Evolutionary conservation across 2,329 filamentous ascomycete genomes (phyloP), one percentile per base, ranked within the genome.

Genomic region (Ophiostoma fasciatum): DNA sequence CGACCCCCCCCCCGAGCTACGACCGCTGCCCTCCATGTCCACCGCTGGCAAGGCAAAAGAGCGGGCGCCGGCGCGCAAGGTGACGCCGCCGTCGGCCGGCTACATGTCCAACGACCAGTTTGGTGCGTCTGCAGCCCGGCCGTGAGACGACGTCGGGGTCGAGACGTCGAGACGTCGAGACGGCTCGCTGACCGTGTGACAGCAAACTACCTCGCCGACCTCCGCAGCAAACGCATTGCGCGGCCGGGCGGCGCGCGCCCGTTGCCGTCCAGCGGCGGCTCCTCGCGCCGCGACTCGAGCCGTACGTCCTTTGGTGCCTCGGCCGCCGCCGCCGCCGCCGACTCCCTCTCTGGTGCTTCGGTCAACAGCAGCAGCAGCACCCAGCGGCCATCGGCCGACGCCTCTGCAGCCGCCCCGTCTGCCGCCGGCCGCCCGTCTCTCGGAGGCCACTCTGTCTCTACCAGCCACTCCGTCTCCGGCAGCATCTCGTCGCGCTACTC

Each of bases 201-300:
- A 84, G 80, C 75, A 45, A 64, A 65, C 41, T 87, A 84, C 54
- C 68, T 85, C 25, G 65, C 76, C 46, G 72, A 77, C 46, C 68
- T 88, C 25, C 76, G 82, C 46, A 72, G 68, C 46, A 80, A 71
- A 55, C 74, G 77, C 35, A 63, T 74, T 38, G 63, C 68, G 25
- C 69, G 81, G 38, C 81, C 81, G 8, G 78, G 73, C 38, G 80
- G 81, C 42, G 78, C 79, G 33, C 67, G 81, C 45, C 79, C 80
- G 41, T 68, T 66, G 37, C 68, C 69, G 7, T 48, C 54, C 10
- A 51, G 49, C 28, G 50, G 47, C 14, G 53, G 58, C 35, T 52
- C 46, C 9, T 32, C 38, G 6, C 34, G 35, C 15, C 40, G 35
- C 4, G 31, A 38, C 31, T 41, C 36, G 12, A 26, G 23, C 31